Base-by-base conservation (phyloP, 306 rosid genomes). In the Glycine latifolia region DNA sequence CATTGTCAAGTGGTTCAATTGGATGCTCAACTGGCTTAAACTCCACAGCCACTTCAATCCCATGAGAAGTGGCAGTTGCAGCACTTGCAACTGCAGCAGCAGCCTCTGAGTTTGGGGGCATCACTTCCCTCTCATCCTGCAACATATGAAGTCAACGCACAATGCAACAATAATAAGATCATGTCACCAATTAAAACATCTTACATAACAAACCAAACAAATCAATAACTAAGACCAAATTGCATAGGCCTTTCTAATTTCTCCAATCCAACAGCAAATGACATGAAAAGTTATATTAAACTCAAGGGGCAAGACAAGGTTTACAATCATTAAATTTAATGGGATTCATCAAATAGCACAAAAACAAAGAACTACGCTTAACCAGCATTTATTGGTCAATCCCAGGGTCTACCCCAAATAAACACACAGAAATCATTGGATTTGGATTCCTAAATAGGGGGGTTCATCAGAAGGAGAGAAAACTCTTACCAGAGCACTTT, bases 11-110 rank as follows among this genome's bases (percentile, higher is more conserved):
- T 14, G 98, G 98, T 85, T 95, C 98, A 56, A 59, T 58, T 2
- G 99, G 99, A 69, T 95, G 98, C 73, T 95, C 98, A 72, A 93
- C 98, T 7, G 99, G 97, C 87, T 95, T 95, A 83, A 95, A 95
- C 89, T 91, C 99, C 26, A 88, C 93, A 0, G 93, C 94, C 35
- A 91, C 94, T 87, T 95, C 99, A 86, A 91, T 91, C 82, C 97
- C 97, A 87, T 93, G 99, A 86, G 97, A 67, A 66, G 88, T 84
- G 53, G 96, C 63, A 50, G 85, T 79, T 26, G 84, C 75, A 54
- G 81, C 73, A 62, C 85, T 85, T 55, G 87, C 58, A 54, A 82
- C 70, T 69, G 85, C 80, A 63, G 67, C 87, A 1, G 77, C 86
- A 60, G 49, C 82, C 81, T 87, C 95, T 7, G 92, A 73, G 79